A percentile compares a stretch with the other conserved stretches of the same genome.
These are phyloP conservation scores for Lepidium aucheri DNA, from an alignment of 345 rosid species.

Conservation along the genomic window DNA sequence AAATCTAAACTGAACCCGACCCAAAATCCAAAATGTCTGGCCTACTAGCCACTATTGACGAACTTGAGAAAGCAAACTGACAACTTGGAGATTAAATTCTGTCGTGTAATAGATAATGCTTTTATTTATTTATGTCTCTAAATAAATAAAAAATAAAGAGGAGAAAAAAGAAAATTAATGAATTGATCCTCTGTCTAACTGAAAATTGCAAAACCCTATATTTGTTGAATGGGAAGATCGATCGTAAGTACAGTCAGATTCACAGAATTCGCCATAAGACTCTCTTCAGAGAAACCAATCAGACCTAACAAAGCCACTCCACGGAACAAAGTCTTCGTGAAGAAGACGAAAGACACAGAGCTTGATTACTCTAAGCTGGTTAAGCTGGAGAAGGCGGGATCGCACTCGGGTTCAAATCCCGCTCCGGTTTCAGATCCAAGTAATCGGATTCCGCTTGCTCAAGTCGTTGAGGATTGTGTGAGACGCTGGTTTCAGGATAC, in stretches of 20 bases:
- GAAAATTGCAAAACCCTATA: background rate
- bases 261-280: slow-evolving; percentile 35
- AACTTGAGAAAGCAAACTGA: no score
- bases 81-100: no score
- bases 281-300: slow-evolving; percentile 38
- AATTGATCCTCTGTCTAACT: background rate
- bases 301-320: slow-evolving; percentile 25
- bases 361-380: slow-evolving; percentile 24
- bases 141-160: background rate
- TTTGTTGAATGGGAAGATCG: slow-evolving; percentile 55
- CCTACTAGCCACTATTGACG: no score
- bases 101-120: background rate
- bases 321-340: slow-evolving; percentile 20
- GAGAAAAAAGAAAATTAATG: background rate
- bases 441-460: slow-evolving; percentile 46
- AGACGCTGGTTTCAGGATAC: slow-evolving; percentile 76
- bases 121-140: background rate
- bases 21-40: no score
- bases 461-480: slow-evolving; percentile 63
- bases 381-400: slow-evolving; percentile 39
- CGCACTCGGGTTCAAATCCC: slow-evolving; percentile 31
- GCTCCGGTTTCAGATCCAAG: slow-evolving; percentile 21
- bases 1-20: no score
- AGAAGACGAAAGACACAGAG: slow-evolving; percentile 21
- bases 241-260: slow-evolving; percentile 34